Evolutionary conservation across 1,284 basidiomycete genomes (phyloP), one percentile per base, ranked within the genome.

Genomic region (Cystobasidiaceae sp.): DNA sequence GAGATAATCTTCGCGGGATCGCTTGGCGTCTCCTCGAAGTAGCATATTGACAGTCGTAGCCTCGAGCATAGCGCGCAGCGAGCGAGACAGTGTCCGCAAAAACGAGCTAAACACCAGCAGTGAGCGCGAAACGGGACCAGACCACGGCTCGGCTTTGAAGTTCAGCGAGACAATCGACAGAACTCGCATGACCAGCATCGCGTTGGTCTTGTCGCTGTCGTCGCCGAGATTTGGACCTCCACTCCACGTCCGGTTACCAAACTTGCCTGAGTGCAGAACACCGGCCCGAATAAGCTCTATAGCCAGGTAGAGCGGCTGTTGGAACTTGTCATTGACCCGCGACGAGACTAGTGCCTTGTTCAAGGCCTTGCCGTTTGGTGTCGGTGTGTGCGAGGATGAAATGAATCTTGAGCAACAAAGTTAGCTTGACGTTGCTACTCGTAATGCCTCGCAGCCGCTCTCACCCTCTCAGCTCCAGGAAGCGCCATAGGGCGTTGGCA

Each of bases 71-170:
- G 88, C 89, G 65, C 96, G 85, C 72, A 98, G 82, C 27, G 92
- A 88, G 68, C 93, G 87, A 61, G 90, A 88, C 67, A 97, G 82
- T 37, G 90, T 87, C 66, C 90, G 86, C 71, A 94, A 85, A 76
- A 98, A 98, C 49, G 92, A 93, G 81, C 97, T 98, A 84, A 98
- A 99, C 57, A 96, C 93, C 54, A 99, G 82, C 69, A 99, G 80
- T 78, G 98, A 96, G 60, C 94, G 86, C 71, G 93, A 97, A 60
- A 98, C 80, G 46, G 94, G 94, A 25, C 94, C 94, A 30, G 87
- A 88, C 93, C 93, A 97, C 85, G 70, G 89, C 45, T 56, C 49
- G 3, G 41, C 25, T 81, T 91, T 89, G 82, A 92, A 97, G 74
- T 85, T 88, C 72, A 99, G 79, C 34, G 93, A 93, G 32, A 98